Evolutionary conservation across 2,329 filamentous ascomycete genomes (phyloP).

Genomic region (Cytospora paraplurivora): DNA sequence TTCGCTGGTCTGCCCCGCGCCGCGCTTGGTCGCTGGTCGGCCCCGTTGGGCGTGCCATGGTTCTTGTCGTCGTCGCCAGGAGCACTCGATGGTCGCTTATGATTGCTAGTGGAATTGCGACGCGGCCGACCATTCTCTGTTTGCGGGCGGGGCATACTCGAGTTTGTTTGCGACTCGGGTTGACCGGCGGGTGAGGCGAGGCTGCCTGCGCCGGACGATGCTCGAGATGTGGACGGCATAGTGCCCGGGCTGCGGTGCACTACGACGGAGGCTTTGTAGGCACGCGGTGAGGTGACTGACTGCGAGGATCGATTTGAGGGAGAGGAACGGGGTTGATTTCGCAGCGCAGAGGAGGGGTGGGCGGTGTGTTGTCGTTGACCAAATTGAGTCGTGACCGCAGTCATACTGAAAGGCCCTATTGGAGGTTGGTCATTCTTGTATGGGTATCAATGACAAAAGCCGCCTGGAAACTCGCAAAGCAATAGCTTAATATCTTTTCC

Average conservation of each 20-base stretch:
- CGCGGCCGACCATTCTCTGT: constrained; percentile 24
- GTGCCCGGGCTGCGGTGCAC: constrained; percentile 11
- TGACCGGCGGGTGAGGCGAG: constrained; percentile 13
- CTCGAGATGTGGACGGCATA: constrained; percentile 26
- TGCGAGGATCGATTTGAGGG: constrained; percentile 7
- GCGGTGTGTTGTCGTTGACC: constrained; percentile 18
- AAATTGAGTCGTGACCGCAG: constrained; percentile 24
- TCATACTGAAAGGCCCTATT: constrained; percentile 24
- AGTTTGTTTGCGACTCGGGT: constrained; percentile 19
- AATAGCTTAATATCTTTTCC: background rate
- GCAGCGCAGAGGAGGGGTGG: constrained; percentile 7
- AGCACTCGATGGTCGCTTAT: constrained; percentile 49
- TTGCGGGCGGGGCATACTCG: constrained; percentile 21
- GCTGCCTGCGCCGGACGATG: constrained; percentile 24
- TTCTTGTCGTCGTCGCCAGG: constrained; percentile 43
- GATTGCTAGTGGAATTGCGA: constrained; percentile 20
- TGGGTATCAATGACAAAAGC: constrained; percentile 6
- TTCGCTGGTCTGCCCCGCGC: constrained; percentile 40
- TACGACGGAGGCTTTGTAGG: constrained; percentile 8
- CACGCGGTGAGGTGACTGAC: background rate
- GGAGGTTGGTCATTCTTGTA: constrained; percentile 23
- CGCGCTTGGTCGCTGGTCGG: constrained; percentile 24
- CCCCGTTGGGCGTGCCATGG: constrained; percentile 34
- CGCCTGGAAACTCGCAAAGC: background rate
- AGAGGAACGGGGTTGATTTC: constrained; percentile 4